Base-by-base conservation (phyloP, 139 green algal species). In the Chlorella sp. region DNA sequence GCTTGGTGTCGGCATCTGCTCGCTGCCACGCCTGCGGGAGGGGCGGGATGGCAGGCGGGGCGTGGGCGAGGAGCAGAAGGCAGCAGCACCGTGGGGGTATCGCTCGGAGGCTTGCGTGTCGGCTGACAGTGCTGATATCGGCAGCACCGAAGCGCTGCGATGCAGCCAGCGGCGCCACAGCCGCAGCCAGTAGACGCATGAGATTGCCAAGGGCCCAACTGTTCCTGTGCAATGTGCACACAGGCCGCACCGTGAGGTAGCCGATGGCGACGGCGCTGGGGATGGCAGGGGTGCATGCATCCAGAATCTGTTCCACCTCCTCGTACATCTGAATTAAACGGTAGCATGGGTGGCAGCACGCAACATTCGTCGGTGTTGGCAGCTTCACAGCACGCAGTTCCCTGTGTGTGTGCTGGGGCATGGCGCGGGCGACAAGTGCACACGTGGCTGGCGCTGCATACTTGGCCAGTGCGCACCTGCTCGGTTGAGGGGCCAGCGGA, bases 251-350 rank as follows among this genome's bases (percentile, higher is more conserved):
- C 47, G 72, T 64, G 18, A 81, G 56, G 55, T 70, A 81, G 21
- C 55, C 55, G 32, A 81, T 69, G 12, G 56, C 55, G 0, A 60
- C 62, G 34, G 26, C 13, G 56, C 26, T 9, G 32, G 74, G 74
- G 32, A 81, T 34, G n/a, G 15, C 1, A 13, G 74, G 55, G 12
- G 51, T 15, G 56, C 55, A 70, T 25, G 17, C 13, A 4, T 81
- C 74, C 74, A 81, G 56, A 57, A 81, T 51, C 21, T 25, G 5
- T 34, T 81, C 74, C 55, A 81, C 47, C 74, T 81, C 47, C 34
- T 81, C 74, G 7, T 81, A 70, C 74, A 81, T 81, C 72, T 79
- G 44, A 44, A 65, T 32, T 41, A 26, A 11, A 9, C 3, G 30
- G 21, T 12, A n/a, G 20, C n/a, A n/a, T n/a, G n/a, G n/a, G n/a